These are phyloP conservation scores for Hibiscus tridactylites DNA, from an alignment of 345 rosid genomes.

Conservation along the genomic window DNA sequence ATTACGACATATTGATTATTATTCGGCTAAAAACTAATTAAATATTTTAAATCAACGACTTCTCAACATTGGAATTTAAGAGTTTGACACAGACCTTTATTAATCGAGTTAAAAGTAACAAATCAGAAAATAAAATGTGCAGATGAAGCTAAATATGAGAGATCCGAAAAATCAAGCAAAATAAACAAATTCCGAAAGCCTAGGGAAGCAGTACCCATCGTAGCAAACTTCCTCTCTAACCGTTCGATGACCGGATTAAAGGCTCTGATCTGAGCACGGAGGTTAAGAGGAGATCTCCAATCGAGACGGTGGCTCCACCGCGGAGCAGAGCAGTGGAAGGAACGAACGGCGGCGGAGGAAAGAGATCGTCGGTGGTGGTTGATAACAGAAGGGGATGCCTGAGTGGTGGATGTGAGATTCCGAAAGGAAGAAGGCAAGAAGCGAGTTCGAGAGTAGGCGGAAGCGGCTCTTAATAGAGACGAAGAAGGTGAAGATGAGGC, in stretches of 20 bases:
- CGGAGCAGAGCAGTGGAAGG: constrained; percentile 33
- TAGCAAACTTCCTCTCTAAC: constrained; percentile 58
- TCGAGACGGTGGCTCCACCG: constrained; percentile 78
- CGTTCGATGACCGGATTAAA: constrained; percentile 56
- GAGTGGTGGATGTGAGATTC: constrained; percentile 10
- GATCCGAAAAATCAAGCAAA: not conserved
- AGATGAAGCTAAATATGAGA: not conserved
- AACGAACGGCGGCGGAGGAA: constrained; percentile 37
- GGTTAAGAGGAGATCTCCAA: constrained; percentile 49
- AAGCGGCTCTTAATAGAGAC: constrained; percentile 41
- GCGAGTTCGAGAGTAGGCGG: constrained; percentile 31
- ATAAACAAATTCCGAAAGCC: constrained; percentile 14
- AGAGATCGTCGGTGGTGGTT: constrained; percentile 41
- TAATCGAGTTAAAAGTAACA: not conserved
- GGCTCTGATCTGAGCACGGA: constrained; percentile 59
- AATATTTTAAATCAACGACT: not conserved
- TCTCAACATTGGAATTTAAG: not conserved
- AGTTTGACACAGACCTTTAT: not conserved
- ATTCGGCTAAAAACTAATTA: not conserved
- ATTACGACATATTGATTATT: not conserved
- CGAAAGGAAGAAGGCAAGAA: constrained; percentile 23
- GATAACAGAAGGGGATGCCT: constrained; percentile 14
- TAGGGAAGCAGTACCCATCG: constrained; percentile 56
- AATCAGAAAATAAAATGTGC: not conserved
- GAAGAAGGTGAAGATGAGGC: constrained; percentile 49